These are phyloP conservation scores for Pseudogymnoascus sp. DNA, from an alignment of 2,329 filamentous ascomycete genomes.

Conservation along the genomic window DNA sequence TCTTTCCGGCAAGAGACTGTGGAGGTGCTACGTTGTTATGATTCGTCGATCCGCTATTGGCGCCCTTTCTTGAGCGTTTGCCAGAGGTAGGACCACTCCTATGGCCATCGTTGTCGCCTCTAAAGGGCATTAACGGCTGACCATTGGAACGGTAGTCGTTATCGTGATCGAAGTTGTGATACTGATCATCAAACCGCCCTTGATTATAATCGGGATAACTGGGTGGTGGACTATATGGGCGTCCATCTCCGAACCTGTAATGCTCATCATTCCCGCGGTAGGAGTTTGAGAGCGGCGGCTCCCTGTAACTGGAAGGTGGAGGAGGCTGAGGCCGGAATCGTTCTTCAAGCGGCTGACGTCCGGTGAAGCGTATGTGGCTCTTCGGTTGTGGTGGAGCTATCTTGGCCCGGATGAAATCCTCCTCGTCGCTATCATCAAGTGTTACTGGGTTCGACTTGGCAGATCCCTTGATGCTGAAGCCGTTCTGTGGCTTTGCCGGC, in stretches of 20 bases:
- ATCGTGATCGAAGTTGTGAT: conserved; percentile 5
- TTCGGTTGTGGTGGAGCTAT: conserved; percentile 12
- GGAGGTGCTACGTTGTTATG: not conserved
- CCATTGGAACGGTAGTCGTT: not conserved
- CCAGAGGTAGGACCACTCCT: not conserved
- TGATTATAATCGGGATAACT: not conserved
- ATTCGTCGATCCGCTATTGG: not conserved
- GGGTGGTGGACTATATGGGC: not conserved
- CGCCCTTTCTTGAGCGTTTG: not conserved
- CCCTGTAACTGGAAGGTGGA: not conserved
- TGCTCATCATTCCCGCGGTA: not conserved
- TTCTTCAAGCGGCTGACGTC: not conserved
- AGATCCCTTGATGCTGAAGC: conserved; percentile 26
- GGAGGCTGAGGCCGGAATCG: not conserved
- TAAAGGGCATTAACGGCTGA: not conserved
- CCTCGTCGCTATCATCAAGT: conserved; percentile 24
- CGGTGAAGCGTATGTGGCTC: not conserved
- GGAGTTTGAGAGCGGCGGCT: not conserved
- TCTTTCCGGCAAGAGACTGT: not conserved
- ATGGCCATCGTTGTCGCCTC: not conserved
- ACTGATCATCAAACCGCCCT: conserved; percentile 4
- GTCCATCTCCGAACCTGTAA: not conserved
- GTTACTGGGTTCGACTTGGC: conserved; percentile 22
- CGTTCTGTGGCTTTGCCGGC: conserved; percentile 15
- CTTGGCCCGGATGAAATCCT: conserved; percentile 23